Evolutionary conservation across 2,329 filamentous ascomycete species (phyloP).

Genomic region (Pyrenophora seminiperda): DNA sequence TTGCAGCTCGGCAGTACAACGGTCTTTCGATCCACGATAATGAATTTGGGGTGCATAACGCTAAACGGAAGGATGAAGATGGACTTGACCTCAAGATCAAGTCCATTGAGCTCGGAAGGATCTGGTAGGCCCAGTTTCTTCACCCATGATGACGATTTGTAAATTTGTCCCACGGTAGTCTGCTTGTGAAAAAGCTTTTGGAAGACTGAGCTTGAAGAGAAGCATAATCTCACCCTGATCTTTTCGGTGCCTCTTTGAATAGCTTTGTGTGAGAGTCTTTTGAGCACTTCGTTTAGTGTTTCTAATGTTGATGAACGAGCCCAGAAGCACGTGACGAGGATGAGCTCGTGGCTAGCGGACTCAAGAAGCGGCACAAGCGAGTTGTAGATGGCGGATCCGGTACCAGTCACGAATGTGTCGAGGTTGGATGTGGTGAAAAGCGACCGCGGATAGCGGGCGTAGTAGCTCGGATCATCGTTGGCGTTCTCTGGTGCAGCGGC

Average conservation of each 20-base stretch:
- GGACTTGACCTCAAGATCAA: slow-evolving; percentile 75
- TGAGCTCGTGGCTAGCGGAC: slow-evolving; percentile 66
- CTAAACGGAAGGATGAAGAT: slow-evolving; percentile 80
- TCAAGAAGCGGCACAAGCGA: slow-evolving; percentile 66
- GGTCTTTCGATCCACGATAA: slow-evolving; percentile 70
- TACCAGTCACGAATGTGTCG: slow-evolving; percentile 50
- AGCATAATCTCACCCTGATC: slow-evolving; percentile 72
- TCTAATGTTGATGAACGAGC: slow-evolving; percentile 67
- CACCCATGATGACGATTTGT: slow-evolving; percentile 64
- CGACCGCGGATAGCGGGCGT: slow-evolving; percentile 39
- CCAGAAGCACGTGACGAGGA: slow-evolving; percentile 86
- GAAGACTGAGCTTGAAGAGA: slow-evolving; percentile 73
- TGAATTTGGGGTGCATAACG: slow-evolving; percentile 87
- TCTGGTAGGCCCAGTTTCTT: slow-evolving; percentile 67
- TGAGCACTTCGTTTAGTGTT: slow-evolving; percentile 63
- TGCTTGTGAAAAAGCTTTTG: slow-evolving; percentile 78
- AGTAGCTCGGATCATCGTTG: slow-evolving; percentile 50
- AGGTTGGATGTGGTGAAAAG: slow-evolving; percentile 45
- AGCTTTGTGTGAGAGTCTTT: slow-evolving; percentile 61
- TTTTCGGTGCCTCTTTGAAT: slow-evolving; percentile 39
- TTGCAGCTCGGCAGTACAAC: slow-evolving; percentile 81
- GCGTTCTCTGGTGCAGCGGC: slow-evolving; percentile 26
- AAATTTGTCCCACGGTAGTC: slow-evolving; percentile 65
- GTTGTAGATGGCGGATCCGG: slow-evolving; percentile 51
- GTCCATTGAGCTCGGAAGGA: slow-evolving; percentile 58